Evolutionary conservation across 2,329 filamentous ascomycete species (phyloP), one percentile per base, ranked within the genome.

Genomic region (Clarireedia monteithiana): DNA sequence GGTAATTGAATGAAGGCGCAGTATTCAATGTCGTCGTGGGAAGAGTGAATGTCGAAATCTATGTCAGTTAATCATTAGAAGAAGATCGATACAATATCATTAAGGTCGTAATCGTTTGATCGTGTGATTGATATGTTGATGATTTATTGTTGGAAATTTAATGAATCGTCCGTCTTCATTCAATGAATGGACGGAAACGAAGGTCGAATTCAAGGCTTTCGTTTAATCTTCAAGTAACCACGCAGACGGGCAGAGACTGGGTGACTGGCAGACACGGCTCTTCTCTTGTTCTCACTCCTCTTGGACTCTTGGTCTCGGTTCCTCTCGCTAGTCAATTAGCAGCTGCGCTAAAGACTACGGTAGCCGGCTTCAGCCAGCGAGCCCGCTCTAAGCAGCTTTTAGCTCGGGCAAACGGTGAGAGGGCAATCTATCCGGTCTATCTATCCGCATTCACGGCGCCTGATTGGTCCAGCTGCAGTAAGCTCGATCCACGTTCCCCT

Each of bases 101-200:
- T 55, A 55, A 45, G 44, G 26, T 55, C 53, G 53, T 55, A 55
- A 45, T 55, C 53, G 36, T 55, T n/a, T n/a, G 38, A 55, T 55
- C 47, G 53, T 44, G 23, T 15, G 23, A 44, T 55, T 20, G n/a
- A 27, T n/a, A 17, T 23, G 20, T 24, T 15, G 44, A 24, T 26
- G 17, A 27, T 47, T 24, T 26, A n/a, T 50, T 23, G n/a, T 20
- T 42, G 26, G 4, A 42, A 44, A 34, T 42, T 42, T 38, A 20
- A 17, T 49, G 24, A 47, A 27, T 47, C 20, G 27, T 45, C 23
- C 23, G 42, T 23, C 23, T 45, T 45, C 30, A 12, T 34, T 34
- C 30, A 34, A 4, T 34, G 30, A 34, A 34, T 34, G 30, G 30
- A 34, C 30, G 30, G 30, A 34, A 34, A 34, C 30, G 30, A 34